Percentiles rank a stretch among this genome's conserved stretches.
Conservation (phyloP, 2,329 filamentous ascomycete genomes). For the Colletotrichum tamarilloi region DNA sequence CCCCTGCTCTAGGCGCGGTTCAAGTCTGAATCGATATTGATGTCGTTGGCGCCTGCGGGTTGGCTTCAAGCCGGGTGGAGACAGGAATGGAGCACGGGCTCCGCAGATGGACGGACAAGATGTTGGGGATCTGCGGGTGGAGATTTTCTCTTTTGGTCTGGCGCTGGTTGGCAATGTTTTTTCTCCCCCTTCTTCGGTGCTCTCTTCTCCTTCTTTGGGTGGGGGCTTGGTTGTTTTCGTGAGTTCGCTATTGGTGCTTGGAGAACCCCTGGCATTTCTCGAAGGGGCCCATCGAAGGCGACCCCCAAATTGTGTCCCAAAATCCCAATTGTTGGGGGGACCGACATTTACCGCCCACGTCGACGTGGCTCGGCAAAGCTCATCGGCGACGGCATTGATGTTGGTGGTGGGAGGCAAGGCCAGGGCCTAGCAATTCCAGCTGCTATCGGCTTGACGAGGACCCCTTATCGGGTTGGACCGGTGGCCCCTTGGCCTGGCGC, state of each 20-base stretch:
- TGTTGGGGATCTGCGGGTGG: slow-evolving; percentile 57
- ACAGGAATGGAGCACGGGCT: slow-evolving; percentile 9
- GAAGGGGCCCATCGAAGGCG: slow-evolving; percentile 32
- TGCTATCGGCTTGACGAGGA: too few species aligned
- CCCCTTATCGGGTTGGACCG: slow-evolving; percentile 22
- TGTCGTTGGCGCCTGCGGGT: slow-evolving; percentile 11
- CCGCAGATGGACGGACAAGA: slow-evolving; percentile 48
- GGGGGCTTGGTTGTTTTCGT: slow-evolving; percentile 21
- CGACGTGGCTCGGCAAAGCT: not conserved
- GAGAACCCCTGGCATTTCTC: slow-evolving; percentile 32
- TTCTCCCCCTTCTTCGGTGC: slow-evolving; percentile 20
- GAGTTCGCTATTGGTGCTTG: slow-evolving; percentile 5
- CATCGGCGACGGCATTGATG: not conserved
- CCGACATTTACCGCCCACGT: slow-evolving; percentile 22
- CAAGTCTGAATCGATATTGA: not conserved
- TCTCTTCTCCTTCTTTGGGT: slow-evolving; percentile 3
- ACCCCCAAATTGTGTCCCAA: slow-evolving; percentile 28
- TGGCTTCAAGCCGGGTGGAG: not conserved
- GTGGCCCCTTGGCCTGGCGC: not conserved
- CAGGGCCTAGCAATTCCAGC: slow-evolving; percentile 2
- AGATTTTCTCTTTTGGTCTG: slow-evolving; percentile 33
- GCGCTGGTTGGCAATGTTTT: slow-evolving; percentile 29
- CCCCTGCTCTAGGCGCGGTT: not conserved
- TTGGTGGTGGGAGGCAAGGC: not conserved
- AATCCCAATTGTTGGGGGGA: slow-evolving; percentile 35